phyloP scores from a whole-genome alignment of 129 eudicot species.

The Gnaphalium uliginosum region DNA sequence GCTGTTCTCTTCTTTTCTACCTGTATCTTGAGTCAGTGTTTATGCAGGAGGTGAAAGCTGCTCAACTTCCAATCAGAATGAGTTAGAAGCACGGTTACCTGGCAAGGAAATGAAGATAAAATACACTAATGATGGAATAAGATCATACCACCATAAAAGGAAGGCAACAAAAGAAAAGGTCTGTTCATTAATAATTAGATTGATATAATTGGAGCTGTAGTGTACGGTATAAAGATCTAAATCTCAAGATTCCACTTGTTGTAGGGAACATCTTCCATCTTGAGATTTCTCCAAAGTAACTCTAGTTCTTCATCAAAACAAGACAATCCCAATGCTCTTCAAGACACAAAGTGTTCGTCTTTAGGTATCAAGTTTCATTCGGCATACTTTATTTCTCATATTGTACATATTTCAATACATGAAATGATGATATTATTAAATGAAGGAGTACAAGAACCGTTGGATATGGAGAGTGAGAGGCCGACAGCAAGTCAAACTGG shows the following conservation, averaged over 20 bases:
- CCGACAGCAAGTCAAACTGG: conserved; percentile 20
- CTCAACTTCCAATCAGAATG: conserved; percentile 31
- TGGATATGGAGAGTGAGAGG: conserved; percentile 25
- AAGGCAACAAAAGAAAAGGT: conserved; percentile 61
- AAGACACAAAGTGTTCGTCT: conserved; percentile 37
- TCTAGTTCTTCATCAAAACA: conserved; percentile 35
- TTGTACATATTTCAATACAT: background rate
- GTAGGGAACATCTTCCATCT: conserved; percentile 71
- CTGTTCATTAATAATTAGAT: background rate
- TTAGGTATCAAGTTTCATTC: conserved; percentile 40
- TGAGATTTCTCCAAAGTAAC: conserved; percentile 53
- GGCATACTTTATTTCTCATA: background rate
- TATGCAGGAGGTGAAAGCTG: conserved; percentile 34
- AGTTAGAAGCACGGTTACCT: conserved; percentile 16
- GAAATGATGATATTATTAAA: conserved; percentile 20
- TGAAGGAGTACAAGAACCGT: conserved; percentile 32
- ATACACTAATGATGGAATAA: conserved; percentile 23
- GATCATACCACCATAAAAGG: conserved; percentile 41
- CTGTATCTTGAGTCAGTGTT: background rate
- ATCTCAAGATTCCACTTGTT: conserved; percentile 17
- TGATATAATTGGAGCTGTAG: background rate
- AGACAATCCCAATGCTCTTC: conserved; percentile 11
- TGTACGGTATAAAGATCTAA: background rate
- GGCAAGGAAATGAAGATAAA: conserved; percentile 32
- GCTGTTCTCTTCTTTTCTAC: background rate